These are phyloP conservation scores for Pythium volutum DNA, from an alignment of 352 stramenopile genomes.

Conservation along the genomic window DNA sequence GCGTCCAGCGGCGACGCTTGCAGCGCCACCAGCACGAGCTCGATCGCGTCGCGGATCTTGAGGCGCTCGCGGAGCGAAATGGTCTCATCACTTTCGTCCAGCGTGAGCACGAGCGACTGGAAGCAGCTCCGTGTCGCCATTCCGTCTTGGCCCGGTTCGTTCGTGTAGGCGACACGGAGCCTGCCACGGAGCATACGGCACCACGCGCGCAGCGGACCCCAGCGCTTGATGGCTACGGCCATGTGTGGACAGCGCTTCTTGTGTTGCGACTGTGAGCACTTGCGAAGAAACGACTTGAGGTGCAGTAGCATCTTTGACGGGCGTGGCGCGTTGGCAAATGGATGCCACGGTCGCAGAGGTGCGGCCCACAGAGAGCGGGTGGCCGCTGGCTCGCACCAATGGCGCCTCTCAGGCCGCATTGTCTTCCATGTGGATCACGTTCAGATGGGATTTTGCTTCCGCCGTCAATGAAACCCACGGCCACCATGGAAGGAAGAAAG, in stretches of 20 bases:
- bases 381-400: too few relatives aligned
- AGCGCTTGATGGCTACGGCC: slow-evolving; percentile 17
- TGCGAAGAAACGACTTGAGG: slow-evolving; percentile 12
- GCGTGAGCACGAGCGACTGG: slow-evolving; percentile 20
- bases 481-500: slow-evolving; percentile 12
- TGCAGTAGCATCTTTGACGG: background rate
- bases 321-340: background rate
- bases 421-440: too few relatives aligned
- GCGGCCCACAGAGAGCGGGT: too few relatives aligned
- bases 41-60: slow-evolving; percentile 23
- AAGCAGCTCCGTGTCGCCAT: slow-evolving; percentile 12
- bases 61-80: slow-evolving; percentile 3
- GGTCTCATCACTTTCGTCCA: slow-evolving; percentile 17
- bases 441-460: background rate
- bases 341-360: too few relatives aligned
- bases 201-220: slow-evolving; percentile 15
- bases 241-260: slow-evolving; percentile 22
- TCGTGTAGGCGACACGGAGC: slow-evolving; percentile 18
- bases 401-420: too few relatives aligned
- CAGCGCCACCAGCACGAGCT: slow-evolving; percentile 20
- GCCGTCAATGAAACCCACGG: background rate
- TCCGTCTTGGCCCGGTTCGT: slow-evolving; percentile 11
- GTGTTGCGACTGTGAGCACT: slow-evolving; percentile 5
- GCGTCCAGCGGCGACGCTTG: slow-evolving; percentile 8
- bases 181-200: slow-evolving; percentile 16